These are phyloP conservation scores for Smithsoniella earleae DNA, from an alignment of 163 green algal species.

Conservation along the genomic window DNA sequence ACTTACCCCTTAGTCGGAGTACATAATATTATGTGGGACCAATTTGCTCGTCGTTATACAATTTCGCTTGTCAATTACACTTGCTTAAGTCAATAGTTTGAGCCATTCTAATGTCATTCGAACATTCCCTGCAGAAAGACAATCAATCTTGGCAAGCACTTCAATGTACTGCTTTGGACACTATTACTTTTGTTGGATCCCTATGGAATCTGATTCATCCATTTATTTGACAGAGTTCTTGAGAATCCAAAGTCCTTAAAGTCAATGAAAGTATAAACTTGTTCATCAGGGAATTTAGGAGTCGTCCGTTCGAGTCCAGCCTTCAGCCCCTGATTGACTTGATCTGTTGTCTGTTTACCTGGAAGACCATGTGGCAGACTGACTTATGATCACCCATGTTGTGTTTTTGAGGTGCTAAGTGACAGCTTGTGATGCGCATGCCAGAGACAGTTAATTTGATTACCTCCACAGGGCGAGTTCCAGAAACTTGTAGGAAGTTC, in stretches of 20 bases:
- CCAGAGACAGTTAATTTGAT: neutral
- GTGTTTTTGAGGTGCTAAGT: neutral
- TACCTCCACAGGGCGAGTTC: slow-evolving; percentile 22
- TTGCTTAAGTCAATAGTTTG: too few species aligned
- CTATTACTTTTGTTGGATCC: too few species aligned
- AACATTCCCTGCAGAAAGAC: too few species aligned
- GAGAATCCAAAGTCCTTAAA: slow-evolving; percentile 18
- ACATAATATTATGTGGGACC: too few species aligned
- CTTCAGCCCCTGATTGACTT: neutral
- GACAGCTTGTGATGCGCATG: neutral
- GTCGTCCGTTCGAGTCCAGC: neutral
- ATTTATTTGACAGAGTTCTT: slow-evolving; percentile 1
- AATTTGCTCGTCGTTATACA: too few species aligned
- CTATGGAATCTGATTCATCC: too few species aligned
- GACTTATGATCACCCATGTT: neutral
- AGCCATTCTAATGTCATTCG: too few species aligned
- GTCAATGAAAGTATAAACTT: slow-evolving; percentile 28
- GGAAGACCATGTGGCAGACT: neutral
- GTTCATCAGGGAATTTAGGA: neutral
- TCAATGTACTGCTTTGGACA: too few species aligned
- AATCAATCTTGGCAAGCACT: too few species aligned
- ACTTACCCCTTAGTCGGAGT: too few species aligned
- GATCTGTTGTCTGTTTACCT: neutral
- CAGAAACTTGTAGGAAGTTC: neutral
- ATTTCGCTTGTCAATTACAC: too few species aligned